Percentiles rank a stretch among this genome's conserved stretches.
phyloP scores from a whole-genome alignment of 805 yeast species.

The Yarrowia sp. region DNA sequence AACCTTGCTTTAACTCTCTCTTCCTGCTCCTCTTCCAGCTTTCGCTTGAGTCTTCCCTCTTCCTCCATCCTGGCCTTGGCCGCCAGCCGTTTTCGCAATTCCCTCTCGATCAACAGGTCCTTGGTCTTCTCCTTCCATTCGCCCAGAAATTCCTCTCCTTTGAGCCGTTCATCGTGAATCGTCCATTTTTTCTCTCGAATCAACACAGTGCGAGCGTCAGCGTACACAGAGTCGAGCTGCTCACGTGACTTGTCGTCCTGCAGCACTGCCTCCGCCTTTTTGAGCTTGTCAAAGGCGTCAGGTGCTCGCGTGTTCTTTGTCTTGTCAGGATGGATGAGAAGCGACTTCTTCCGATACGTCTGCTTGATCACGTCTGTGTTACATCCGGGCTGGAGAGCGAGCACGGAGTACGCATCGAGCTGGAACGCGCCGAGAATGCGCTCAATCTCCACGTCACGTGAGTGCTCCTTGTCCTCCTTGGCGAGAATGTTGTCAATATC shows the following conservation, averaged over 20 bases:
- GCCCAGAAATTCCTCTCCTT: slow-evolving; percentile 50
- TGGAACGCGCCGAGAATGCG: slow-evolving; percentile 59
- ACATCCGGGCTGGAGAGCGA: slow-evolving; percentile 57
- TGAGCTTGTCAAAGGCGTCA: slow-evolving; percentile 65
- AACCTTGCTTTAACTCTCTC: slow-evolving; percentile 51
- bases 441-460: slow-evolving; percentile 60
- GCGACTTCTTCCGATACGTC: slow-evolving; percentile 63
- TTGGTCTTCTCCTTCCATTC: slow-evolving; percentile 56
- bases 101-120: slow-evolving; percentile 57
- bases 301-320: slow-evolving; percentile 63
- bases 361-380: slow-evolving; percentile 55
- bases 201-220: slow-evolving; percentile 54
- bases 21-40: slow-evolving; percentile 49
- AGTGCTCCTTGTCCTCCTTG: slow-evolving; percentile 45
- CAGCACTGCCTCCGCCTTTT: slow-evolving; percentile 59
- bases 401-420: slow-evolving; percentile 62
- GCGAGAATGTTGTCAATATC: slow-evolving; percentile 48
- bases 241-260: slow-evolving; percentile 53
- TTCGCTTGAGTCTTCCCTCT: slow-evolving; percentile 52
- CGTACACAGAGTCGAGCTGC: slow-evolving; percentile 55
- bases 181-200: slow-evolving; percentile 52
- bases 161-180: slow-evolving; percentile 52
- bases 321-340: slow-evolving; percentile 75
- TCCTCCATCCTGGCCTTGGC: slow-evolving; percentile 54
- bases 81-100: slow-evolving; percentile 54